A percentile compares a stretch with the other conserved stretches of the same genome.
phyloP scores from a whole-genome alignment of 352 stramenopile species.

The Globisporangium ultimum region DNA sequence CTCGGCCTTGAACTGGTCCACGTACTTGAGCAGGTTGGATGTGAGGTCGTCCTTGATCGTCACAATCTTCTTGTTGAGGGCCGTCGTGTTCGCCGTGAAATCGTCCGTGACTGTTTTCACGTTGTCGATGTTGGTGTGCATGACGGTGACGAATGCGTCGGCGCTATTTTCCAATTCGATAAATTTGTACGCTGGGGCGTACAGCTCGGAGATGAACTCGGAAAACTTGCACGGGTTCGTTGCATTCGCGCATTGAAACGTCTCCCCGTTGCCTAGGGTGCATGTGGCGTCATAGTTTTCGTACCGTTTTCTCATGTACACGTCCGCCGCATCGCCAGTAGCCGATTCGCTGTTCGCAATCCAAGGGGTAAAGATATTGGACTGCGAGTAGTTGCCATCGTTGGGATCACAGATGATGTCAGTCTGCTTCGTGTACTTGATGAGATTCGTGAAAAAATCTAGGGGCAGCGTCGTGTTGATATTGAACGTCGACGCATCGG shows the following conservation, averaged over 20 bases:
- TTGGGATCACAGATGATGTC: slow-evolving; percentile 1
- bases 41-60: slow-evolving; percentile 41
- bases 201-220: slow-evolving; percentile 13
- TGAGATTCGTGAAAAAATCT: slow-evolving; percentile 16
- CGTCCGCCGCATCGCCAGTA: not conserved
- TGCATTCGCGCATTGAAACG: not conserved
- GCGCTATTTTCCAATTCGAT: slow-evolving; percentile 19
- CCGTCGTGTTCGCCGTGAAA: slow-evolving; percentile 46
- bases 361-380: slow-evolving; percentile 39
- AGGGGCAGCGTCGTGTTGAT: slow-evolving; percentile 2
- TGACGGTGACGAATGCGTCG: slow-evolving; percentile 21
- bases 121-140: slow-evolving; percentile 24
- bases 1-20: slow-evolving; percentile 44
- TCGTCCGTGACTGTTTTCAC: slow-evolving; percentile 20
- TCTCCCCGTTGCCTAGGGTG: not conserved
- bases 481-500: slow-evolving; percentile 22
- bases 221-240: slow-evolving; percentile 16
- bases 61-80: slow-evolving; percentile 32
- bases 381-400: slow-evolving; percentile 23
- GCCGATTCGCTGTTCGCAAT: slow-evolving; percentile 12
- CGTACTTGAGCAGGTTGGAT: slow-evolving; percentile 43
- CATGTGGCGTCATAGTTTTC: not conserved
- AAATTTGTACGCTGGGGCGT: slow-evolving; percentile 12
- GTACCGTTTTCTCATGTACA: slow-evolving; percentile 24
- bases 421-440: slow-evolving; percentile 23